Evolutionary conservation across 805 yeast species (phyloP).

Genomic region (Candida insectorum): DNA sequence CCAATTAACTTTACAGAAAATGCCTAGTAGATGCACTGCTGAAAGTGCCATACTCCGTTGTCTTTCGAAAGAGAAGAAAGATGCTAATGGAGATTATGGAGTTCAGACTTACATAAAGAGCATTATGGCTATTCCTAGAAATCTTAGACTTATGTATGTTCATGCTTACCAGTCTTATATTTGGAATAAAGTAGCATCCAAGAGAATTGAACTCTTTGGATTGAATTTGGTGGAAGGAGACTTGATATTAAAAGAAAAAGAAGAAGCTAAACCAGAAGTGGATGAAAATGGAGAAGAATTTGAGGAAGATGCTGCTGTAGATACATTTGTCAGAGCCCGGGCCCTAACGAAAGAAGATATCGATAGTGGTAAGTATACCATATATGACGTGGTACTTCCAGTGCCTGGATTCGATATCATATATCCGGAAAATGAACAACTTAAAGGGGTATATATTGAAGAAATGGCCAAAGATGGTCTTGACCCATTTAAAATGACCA

Average conservation of each 20-base stretch:
- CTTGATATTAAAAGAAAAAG: conserved; percentile 48
- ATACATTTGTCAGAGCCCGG: conserved; percentile 61
- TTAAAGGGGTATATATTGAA: conserved; percentile 60
- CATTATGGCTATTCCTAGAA: conserved; percentile 86
- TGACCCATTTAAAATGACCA: conserved; percentile 80
- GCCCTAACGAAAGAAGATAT: conserved; percentile 74
- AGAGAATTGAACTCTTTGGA: conserved; percentile 71
- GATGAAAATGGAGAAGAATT: conserved; percentile 36
- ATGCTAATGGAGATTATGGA: conserved; percentile 43
- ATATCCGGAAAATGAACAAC: conserved; percentile 69
- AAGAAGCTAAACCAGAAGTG: conserved; percentile 6
- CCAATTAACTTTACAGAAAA: conserved; percentile 54
- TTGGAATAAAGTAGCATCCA: conserved; percentile 87
- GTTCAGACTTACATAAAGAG: conserved; percentile 68
- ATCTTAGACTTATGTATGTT: conserved; percentile 88
- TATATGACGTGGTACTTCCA: conserved; percentile 89
- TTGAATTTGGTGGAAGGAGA: conserved; percentile 74
- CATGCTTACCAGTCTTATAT: conserved; percentile 96
- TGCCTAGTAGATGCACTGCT: conserved; percentile 89
- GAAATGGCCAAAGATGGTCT: conserved; percentile 78
- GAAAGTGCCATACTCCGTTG: conserved; percentile 69
- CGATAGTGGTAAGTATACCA: conserved; percentile 52
- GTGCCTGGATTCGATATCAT: conserved; percentile 92
- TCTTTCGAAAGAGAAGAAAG: conserved; percentile 50
- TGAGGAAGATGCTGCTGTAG: conserved; percentile 67